A percentile compares a stretch with the other conserved stretches of the same genome.
phyloP scores from a whole-genome alignment of 2,329 filamentous ascomycete species.

The Ophiostoma quercus region DNA sequence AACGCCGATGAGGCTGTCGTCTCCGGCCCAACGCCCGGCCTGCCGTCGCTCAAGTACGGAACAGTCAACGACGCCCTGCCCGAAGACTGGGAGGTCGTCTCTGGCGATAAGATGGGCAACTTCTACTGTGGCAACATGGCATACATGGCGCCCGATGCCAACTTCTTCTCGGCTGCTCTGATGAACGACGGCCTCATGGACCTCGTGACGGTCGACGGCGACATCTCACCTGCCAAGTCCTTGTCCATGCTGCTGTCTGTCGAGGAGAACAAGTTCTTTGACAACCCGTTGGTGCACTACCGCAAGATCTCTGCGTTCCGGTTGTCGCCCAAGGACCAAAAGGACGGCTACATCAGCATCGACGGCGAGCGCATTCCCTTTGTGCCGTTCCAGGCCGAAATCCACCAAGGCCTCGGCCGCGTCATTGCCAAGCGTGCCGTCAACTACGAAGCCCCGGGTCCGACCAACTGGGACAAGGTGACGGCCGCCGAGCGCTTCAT shows the following conservation, averaged over 20 bases:
- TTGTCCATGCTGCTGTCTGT: constrained; percentile 66
- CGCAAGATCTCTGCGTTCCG: constrained; percentile 84
- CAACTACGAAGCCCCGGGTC: constrained; percentile 62
- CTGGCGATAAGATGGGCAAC: constrained; percentile 75
- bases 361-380: constrained; percentile 88
- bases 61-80: constrained; percentile 73
- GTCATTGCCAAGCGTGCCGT: constrained; percentile 75
- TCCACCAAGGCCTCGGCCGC: constrained; percentile 75
- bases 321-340: constrained; percentile 66
- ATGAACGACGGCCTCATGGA: constrained; percentile 84
- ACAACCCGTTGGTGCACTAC: constrained; percentile 71
- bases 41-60: constrained; percentile 73
- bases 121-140: constrained; percentile 96
- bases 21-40: constrained; percentile 39
- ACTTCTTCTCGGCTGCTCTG: constrained; percentile 80
- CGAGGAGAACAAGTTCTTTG: constrained; percentile 70
- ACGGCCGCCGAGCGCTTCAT: constrained; percentile 31
- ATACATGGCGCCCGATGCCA: constrained; percentile 79
- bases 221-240: constrained; percentile 61
- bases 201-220: constrained; percentile 72
- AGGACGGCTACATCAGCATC: constrained; percentile 82
- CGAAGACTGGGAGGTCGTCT: constrained; percentile 66
- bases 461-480: constrained; percentile 45
- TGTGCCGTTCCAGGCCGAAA: constrained; percentile 83
- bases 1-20: constrained; percentile 22